A percentile compares a stretch with the other conserved stretches of the same genome.
phyloP scores from a whole-genome alignment of 192 early-diverging fungal genomes.

The Coemansia umbellata region DNA sequence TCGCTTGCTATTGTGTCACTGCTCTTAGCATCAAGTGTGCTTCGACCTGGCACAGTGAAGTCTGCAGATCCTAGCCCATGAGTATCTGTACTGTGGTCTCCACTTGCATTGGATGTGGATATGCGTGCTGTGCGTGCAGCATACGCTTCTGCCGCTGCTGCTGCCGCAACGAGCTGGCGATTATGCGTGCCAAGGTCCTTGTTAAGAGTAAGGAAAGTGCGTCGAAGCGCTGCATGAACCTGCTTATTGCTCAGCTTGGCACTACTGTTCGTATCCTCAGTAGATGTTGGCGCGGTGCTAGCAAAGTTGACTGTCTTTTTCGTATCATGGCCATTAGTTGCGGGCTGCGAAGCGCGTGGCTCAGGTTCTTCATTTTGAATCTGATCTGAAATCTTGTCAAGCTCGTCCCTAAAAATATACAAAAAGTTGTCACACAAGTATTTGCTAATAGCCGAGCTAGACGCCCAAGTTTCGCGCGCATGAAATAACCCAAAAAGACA shows the following conservation, averaged over 20 bases:
- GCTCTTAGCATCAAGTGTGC: constrained; percentile 19
- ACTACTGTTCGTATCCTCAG: constrained; percentile 7
- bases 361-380: constrained; percentile 28
- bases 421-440: constrained; percentile 71
- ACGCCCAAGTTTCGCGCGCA: constrained; percentile 54
- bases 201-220: constrained; percentile 80
- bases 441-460: constrained; percentile 53
- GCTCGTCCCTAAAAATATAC: constrained; percentile 64
- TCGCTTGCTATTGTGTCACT: constrained; percentile 33
- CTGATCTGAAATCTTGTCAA: constrained; percentile 61
- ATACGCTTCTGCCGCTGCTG: constrained; percentile 38
- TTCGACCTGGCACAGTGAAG: constrained; percentile 20
- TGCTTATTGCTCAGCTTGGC: constrained; percentile 34
- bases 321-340: constrained; percentile 1
- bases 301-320: constrained; percentile 47
- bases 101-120: background rate
- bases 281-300: background rate
- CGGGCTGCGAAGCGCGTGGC: background rate
- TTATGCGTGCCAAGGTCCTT: constrained; percentile 68
- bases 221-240: constrained; percentile 63
- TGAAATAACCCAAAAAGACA: constrained; percentile 87
- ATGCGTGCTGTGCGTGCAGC: constrained; percentile 27
- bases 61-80: constrained; percentile 12
- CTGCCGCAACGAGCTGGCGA: constrained; percentile 44
- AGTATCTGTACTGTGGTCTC: constrained; percentile 5